These are phyloP conservation scores for Seiridium cupressi DNA, from an alignment of 2,329 filamentous ascomycete species.

Conservation along the genomic window DNA sequence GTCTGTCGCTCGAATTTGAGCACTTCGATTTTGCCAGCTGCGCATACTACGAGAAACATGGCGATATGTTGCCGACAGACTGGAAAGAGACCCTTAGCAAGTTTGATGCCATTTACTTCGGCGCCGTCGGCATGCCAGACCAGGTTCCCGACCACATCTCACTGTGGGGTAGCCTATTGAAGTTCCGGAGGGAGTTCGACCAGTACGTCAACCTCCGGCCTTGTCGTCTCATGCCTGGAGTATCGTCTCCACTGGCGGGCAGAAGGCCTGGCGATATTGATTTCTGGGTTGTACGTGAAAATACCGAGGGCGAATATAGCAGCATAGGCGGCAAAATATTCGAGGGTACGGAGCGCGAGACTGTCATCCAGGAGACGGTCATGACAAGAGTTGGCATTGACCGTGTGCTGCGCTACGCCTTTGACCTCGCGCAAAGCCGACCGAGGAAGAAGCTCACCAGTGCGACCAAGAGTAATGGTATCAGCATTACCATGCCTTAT, in stretches of 20 bases:
- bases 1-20: slow-evolving; percentile 56
- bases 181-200: slow-evolving; percentile 65
- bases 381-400: slow-evolving; percentile 60
- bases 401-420: slow-evolving; percentile 59
- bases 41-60: slow-evolving; percentile 50
- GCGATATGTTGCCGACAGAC: slow-evolving; percentile 39
- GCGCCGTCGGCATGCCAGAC: slow-evolving; percentile 58
- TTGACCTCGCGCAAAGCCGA: slow-evolving; percentile 54
- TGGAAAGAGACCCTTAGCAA: slow-evolving; percentile 52
- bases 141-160: slow-evolving; percentile 64
- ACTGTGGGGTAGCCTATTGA: slow-evolving; percentile 65
- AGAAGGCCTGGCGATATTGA: slow-evolving; percentile 57
- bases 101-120: slow-evolving; percentile 67
- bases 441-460: slow-evolving; percentile 56
- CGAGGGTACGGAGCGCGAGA: slow-evolving; percentile 55
- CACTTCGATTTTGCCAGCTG: slow-evolving; percentile 67
- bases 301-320: slow-evolving; percentile 63
- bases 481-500: slow-evolving; percentile 63
- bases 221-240: slow-evolving; percentile 59
- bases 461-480: slow-evolving; percentile 66
- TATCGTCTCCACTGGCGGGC: slow-evolving; percentile 53
- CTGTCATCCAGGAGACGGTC: slow-evolving; percentile 58
- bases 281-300: slow-evolving; percentile 64
- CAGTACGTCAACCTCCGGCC: slow-evolving; percentile 70
- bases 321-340: slow-evolving; percentile 62